phyloP scores from a whole-genome alignment of 345 rosid species.

The Acer negundo region DNA sequence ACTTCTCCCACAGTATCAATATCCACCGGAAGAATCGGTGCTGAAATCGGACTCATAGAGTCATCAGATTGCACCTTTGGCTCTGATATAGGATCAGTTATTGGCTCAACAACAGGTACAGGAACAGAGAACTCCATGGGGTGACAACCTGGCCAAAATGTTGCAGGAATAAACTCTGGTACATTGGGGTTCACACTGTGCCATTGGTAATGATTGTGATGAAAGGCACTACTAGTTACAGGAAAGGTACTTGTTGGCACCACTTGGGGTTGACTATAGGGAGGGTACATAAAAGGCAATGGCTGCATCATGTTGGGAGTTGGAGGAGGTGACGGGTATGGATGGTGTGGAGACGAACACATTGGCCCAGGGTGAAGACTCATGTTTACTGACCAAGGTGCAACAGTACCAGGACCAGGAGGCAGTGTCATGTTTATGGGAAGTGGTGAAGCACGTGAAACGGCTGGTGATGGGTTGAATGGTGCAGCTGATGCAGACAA shows the following conservation, averaged over 20 bases:
- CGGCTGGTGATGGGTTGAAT: conserved; percentile 71
- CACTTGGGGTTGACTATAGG: conserved; percentile 63
- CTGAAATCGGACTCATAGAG: conserved; percentile 32
- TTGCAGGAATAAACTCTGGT: conserved; percentile 65
- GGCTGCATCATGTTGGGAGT: conserved; percentile 89
- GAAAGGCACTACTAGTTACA: conserved; percentile 67
- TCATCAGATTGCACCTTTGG: conserved; percentile 38
- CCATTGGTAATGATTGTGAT: conserved; percentile 90
- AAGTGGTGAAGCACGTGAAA: conserved; percentile 61
- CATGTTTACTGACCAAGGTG: conserved; percentile 87
- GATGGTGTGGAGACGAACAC: conserved; percentile 59
- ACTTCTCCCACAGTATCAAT: conserved; percentile 49
- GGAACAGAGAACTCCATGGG: conserved; percentile 68
- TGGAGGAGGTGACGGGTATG: conserved; percentile 83
- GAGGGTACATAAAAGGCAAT: conserved; percentile 81
- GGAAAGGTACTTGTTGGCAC: conserved; percentile 75
- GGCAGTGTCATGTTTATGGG: conserved; percentile 63
- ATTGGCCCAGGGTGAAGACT: conserved; percentile 74
- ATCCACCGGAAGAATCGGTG: conserved; percentile 47
- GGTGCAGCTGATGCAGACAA: conserved; percentile 98
- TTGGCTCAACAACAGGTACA: conserved; percentile 65
- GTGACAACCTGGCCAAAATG: conserved; percentile 78
- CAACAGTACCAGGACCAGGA: conserved; percentile 52
- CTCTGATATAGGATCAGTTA: conserved; percentile 49
- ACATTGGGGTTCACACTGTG: conserved; percentile 58